Evolutionary conservation across 371 early-diverging fungal genomes (phyloP), one percentile per base, ranked within the genome.

Genomic region (Blakeslea trispora): DNA sequence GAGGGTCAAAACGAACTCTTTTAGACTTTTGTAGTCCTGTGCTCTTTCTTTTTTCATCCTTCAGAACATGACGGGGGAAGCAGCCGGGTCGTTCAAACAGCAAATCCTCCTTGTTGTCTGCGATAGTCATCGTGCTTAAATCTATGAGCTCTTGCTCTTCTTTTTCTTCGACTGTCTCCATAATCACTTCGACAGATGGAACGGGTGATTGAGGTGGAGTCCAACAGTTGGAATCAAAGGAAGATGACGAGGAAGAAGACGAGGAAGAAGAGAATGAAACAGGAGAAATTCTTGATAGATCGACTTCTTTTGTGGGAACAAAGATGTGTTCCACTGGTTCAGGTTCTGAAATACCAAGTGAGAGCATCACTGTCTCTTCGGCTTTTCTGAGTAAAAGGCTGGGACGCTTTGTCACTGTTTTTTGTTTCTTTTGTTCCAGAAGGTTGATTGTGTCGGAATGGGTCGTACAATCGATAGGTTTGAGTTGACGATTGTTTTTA

Each of bases 1-100:
- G 57, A 23, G 71, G 64, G 59, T 63, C 60, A 50, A 78, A 78
- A 14, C 67, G 73, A 10, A 77, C 77, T 59, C 53, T 62, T 52
- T 59, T 71, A 51, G 55, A 45, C 52, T 50, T 64, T 47, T 47
- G 60, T 55, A 34, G 43, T 22, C 48, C 57, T 47, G 17, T 19
- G n/a, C n/a, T n/a, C n/a, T n/a, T n/a, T n/a, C n/a, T n/a, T 34
- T 37, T n/a, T 43, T 53, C 28, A 5, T 24, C 31, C 48, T 56
- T 28, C 1, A 31, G 3, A 40, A 19, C 11, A 15, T 47, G 42
- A 43, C 57, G 53, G 43, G 63, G 63, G 15, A 57, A 56, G 51
- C 62, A 62, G 5, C 62, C 57, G 15, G 56, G 57, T 28, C 62
- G 48, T 24, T 62, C 45, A 22, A 44, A 35, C 7, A 50, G 45